Percentiles rank a stretch among this genome's conserved stretches.
phyloP scores from a whole-genome alignment of 2,329 filamentous ascomycete genomes.

The Aspergillus piperis region DNA sequence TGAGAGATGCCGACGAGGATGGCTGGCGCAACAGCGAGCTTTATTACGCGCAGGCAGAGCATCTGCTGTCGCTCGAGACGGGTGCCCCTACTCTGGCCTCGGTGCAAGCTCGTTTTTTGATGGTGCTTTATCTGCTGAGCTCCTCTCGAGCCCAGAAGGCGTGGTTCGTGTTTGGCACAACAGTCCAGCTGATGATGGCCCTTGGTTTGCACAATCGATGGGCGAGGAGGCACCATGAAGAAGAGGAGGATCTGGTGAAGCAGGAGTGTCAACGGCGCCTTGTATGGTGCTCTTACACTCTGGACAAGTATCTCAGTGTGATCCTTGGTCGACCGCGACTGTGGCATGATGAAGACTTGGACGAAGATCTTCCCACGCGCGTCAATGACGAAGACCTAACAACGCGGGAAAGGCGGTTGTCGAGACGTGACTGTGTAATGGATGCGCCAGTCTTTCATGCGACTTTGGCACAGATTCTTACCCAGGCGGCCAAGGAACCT shows the following conservation, averaged over 20 bases:
- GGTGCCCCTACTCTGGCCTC: conserved; percentile 24
- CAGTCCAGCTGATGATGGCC: conserved; percentile 39
- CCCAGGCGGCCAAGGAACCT: conserved; percentile 22
- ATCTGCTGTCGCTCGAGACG: conserved; percentile 18
- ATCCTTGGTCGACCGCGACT: conserved; percentile 59
- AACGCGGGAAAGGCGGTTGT: neutral
- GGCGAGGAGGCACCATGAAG: neutral
- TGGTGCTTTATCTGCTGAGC: conserved; percentile 38
- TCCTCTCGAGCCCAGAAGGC: conserved; percentile 40
- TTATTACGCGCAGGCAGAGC: conserved; percentile 24
- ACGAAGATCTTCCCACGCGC: conserved; percentile 54
- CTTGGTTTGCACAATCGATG: conserved; percentile 38
- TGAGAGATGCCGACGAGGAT: conserved; percentile 15
- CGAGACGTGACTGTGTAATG: conserved; percentile 25
- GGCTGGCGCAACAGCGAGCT: conserved; percentile 24
- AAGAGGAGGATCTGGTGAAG: conserved; percentile 17
- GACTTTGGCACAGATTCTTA: conserved; percentile 20
- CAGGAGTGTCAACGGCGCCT: conserved; percentile 39
- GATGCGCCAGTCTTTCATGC: conserved; percentile 27
- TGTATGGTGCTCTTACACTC: conserved; percentile 42
- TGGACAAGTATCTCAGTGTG: conserved; percentile 55
- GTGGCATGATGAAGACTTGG: conserved; percentile 62
- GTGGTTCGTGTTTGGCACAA: conserved; percentile 42
- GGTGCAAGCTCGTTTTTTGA: conserved; percentile 26
- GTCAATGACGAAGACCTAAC: conserved; percentile 24